Evolutionary conservation across 2,329 filamentous ascomycete species (phyloP).

Genomic region (Aspergillus sp.): DNA sequence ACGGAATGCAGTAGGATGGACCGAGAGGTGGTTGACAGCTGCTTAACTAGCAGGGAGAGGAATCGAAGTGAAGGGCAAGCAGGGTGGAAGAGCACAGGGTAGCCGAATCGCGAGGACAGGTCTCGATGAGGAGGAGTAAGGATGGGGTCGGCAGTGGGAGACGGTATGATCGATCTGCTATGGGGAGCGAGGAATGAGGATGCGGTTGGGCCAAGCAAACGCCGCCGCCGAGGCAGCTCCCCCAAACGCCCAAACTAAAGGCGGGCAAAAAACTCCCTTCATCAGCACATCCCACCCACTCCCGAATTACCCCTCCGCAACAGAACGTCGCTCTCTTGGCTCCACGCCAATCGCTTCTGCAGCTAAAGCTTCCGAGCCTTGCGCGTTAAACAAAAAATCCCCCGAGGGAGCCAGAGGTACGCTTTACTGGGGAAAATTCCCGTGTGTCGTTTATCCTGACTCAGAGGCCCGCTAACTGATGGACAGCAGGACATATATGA

Average conservation of each 20-base stretch:
- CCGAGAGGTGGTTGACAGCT: background rate
- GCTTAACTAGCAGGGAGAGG: background rate
- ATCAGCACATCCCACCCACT: constrained; percentile 17
- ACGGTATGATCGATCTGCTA: constrained; percentile 6
- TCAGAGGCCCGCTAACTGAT: constrained; percentile 9
- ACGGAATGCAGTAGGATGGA: constrained; percentile 3
- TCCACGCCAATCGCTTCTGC: background rate
- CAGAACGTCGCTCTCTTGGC: background rate
- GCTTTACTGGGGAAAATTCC: background rate
- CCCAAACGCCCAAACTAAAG: background rate
- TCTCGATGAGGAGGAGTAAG: constrained; percentile 8
- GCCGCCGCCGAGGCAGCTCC: constrained; percentile 2
- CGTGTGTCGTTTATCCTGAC: background rate
- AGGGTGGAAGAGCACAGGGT: constrained; percentile 1
- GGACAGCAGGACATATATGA: background rate
- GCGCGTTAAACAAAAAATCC: background rate
- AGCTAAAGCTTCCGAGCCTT: background rate
- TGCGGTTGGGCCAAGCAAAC: constrained; percentile 7
- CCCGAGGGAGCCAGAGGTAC: background rate
- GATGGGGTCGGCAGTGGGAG: constrained; percentile 13
- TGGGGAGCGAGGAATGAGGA: background rate
- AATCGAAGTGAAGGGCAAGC: background rate
- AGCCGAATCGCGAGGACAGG: background rate
- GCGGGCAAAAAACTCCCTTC: constrained; percentile 20
- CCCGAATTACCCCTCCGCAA: constrained; percentile 6